Evolutionary conservation across 345 rosid genomes (phyloP), one percentile per base, ranked within the genome.

Genomic region (Rhodamnia argentea): DNA sequence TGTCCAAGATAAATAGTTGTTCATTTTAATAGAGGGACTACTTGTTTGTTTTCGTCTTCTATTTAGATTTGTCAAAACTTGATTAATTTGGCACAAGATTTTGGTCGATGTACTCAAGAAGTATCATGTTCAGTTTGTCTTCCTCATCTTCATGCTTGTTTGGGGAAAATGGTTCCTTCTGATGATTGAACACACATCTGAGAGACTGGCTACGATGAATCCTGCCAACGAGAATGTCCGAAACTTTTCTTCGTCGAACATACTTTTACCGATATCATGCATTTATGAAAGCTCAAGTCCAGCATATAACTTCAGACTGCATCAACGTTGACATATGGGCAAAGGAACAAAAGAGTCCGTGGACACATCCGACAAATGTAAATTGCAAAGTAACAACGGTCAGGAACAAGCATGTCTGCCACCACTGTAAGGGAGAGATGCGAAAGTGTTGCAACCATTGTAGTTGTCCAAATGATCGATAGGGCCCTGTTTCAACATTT

Each of bases 381-480:
- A 86, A 93, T 86, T 51, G 92, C 90, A 0, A 98, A 95, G 88
- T 92, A 96, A 84, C 83, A 94, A 54, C 95, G 94, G 52, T 96
- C 92, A 9, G 94, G 97, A 44, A 95, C 84, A 81, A 95, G 89
- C 93, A 93, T 92, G 88, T 95, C 99, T n/a, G 98, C 98, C 83
- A 95, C 85, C 98, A 96, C 94, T 12, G 99, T 96, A 0, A 96
- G 89, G 5, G 98, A 96, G 84, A 97, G 93, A 92, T 92, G 76
- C 98, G 96, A 15, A 94, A 44, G 83, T 24, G 98, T 92, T 2
- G 98, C 97, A 13, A 95, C 94, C 40, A 96, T 78, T 8, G 98
- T 97, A 62, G 96, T 94, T 26, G 99, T 95, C 98, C 99, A 96
- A 58, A 96, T 92, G 86, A 95, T 97, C 26, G 95, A 93, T 26